A percentile compares a stretch with the other conserved stretches of the same genome.
Conservation (phyloP, 2,329 filamentous ascomycete genomes). For the Colletotrichum tanaceti region DNA sequence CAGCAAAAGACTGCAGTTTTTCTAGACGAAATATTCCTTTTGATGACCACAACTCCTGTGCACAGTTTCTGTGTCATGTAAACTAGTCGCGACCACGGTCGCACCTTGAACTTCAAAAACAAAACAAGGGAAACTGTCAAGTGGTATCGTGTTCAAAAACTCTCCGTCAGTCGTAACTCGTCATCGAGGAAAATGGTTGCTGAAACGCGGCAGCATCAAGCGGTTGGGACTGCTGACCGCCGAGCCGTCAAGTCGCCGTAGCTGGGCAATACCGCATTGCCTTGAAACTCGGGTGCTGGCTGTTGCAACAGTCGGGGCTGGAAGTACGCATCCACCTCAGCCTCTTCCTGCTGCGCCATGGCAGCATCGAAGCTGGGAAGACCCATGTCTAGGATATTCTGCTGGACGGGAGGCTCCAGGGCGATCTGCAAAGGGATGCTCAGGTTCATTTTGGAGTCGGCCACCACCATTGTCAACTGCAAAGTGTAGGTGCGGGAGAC, state of each 20-base stretch:
- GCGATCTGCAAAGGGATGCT: slow-evolving; percentile 64
- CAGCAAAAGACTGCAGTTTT: neutral
- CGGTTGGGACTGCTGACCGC: slow-evolving; percentile 13
- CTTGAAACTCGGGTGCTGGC: slow-evolving; percentile 49
- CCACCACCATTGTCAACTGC: slow-evolving; percentile 57
- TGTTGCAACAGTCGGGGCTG: slow-evolving; percentile 54
- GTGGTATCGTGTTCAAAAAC: slow-evolving; percentile 20
- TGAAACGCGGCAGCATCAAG: neutral
- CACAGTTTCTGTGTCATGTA: neutral
- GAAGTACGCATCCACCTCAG: slow-evolving; percentile 57
- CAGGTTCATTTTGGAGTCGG: slow-evolving; percentile 58
- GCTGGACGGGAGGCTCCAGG: slow-evolving; percentile 50
- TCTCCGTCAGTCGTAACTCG: slow-evolving; percentile 28
- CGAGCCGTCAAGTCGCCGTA: slow-evolving; percentile 49
- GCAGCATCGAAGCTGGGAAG: slow-evolving; percentile 64
- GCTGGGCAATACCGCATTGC: slow-evolving; percentile 52
- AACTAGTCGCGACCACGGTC: neutral
- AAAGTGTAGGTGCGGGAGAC: slow-evolving; percentile 66
- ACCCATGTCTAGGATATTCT: slow-evolving; percentile 48
- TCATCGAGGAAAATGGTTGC: neutral
- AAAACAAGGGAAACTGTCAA: slow-evolving; percentile 8
- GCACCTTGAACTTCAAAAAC: neutral
- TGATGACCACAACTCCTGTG: slow-evolving; percentile 1
- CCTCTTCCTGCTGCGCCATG: slow-evolving; percentile 55
- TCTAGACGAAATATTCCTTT: neutral